These are phyloP conservation scores for Metarhizium sp. DNA, from an alignment of 2,329 filamentous ascomycete genomes.

Conservation along the genomic window DNA sequence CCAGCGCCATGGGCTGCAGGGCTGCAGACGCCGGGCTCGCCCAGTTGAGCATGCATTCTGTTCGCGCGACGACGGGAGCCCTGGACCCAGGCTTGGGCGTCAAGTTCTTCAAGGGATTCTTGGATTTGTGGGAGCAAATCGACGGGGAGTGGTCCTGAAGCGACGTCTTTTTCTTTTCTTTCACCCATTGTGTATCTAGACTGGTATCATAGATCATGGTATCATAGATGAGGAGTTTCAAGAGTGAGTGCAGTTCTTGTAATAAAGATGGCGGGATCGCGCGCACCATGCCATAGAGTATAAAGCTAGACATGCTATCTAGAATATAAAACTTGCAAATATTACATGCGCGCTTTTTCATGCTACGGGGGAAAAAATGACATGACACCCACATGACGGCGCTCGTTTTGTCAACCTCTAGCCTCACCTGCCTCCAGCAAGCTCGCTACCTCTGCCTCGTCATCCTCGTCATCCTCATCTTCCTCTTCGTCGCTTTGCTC, in stretches of 20 bases:
- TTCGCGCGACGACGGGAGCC: constrained; percentile 78
- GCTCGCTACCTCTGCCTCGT: constrained; percentile 8
- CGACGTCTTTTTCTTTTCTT: background rate
- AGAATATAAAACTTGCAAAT: background rate
- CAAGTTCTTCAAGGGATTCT: constrained; percentile 80
- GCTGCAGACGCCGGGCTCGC: constrained; percentile 83
- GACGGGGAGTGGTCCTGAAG: constrained; percentile 62
- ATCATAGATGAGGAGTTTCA: no score
- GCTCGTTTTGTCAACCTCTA: background rate
- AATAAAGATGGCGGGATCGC: no score
- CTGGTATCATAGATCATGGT: no score
- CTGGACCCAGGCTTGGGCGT: constrained; percentile 83
- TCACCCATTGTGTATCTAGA: no score
- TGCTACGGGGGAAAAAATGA: background rate
- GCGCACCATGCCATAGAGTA: background rate
- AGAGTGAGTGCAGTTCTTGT: no score
- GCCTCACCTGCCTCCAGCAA: constrained; percentile 7
- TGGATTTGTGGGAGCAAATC: constrained; percentile 77
- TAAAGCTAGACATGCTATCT: background rate
- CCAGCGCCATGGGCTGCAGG: constrained; percentile 68
- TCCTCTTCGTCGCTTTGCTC: constrained; percentile 24
- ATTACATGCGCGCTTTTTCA: background rate
- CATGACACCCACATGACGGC: constrained; percentile 11
- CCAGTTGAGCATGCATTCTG: constrained; percentile 89
- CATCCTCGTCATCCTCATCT: constrained; percentile 14